Evolutionary conservation across 345 rosid genomes (phyloP), one percentile per base, ranked within the genome.

Genomic region (Chamaenerion angustifolium): DNA sequence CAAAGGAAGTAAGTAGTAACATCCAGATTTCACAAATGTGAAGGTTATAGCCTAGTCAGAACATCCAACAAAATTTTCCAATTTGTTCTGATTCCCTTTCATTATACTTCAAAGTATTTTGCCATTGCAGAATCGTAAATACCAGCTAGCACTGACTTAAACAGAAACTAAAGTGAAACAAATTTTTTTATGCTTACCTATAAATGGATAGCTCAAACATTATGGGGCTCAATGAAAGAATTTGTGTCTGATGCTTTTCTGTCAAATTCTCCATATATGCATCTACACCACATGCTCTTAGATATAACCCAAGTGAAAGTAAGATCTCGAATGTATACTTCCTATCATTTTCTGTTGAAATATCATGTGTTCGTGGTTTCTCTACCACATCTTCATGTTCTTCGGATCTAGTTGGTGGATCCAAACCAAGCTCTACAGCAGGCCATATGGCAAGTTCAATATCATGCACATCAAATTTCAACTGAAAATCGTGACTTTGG

Each of bases 391-490:
- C 74, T 56, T 70, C 68, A 50, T 54, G 45, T 60, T 58, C 70
- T 51, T 52, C 56, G 60, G 55, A 65, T 51, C 59, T 62, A 54
- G 68, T 35, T 37, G 59, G 69, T 48, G 59, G 45, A 44, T 64
- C 57, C 61, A 60, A 40, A 47, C 69, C 78, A 47, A 64, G 70
- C 57, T 68, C 72, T 59, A 73, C 61, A 57, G 71, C 55, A 49
- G 94, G 95, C 76, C 79, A 76, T 47, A 72, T 68, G 51, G 69
- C 74, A 63, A 73, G 59, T 64, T 90, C 94, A 63, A 75, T 63
- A 66, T 81, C 73, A 48, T 67, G 82, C 61, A 85, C 62, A 63
- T 81, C 78, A 76, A 90, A 57, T 68, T 70, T 58, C 44, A 90
- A 66, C 52, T 62, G 62, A 71, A 70, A 60, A 63, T 66, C 71